Percentiles rank a stretch among this genome's conserved stretches.
Conservation (phyloP, 176 grass and related monocot genomes). For the Avena insularis region DNA sequence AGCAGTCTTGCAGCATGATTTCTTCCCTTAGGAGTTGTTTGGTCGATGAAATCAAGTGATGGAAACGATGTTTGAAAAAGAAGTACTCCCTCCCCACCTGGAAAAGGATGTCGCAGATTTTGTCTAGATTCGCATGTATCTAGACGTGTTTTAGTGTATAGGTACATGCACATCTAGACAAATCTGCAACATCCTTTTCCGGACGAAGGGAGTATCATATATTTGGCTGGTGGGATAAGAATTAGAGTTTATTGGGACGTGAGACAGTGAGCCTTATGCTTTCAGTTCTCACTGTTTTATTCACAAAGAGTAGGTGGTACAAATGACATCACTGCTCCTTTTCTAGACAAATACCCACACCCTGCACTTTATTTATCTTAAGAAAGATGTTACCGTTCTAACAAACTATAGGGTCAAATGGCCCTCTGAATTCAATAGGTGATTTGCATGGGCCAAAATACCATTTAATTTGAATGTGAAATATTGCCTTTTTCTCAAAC, state of each 20-base stretch:
- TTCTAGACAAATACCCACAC: slow-evolving; percentile 18
- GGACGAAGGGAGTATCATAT: neutral
- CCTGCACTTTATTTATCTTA: neutral
- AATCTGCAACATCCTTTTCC: no score
- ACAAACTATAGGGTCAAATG: neutral
- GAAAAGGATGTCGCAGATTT: no score
- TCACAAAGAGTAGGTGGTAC: neutral
- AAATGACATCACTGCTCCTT: neutral
- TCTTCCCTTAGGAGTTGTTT: neutral
- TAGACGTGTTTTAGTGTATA: no score
- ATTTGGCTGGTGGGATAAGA: neutral
- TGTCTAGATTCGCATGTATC: no score
- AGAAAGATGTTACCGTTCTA: neutral
- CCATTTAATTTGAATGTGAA: neutral
- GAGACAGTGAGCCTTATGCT: neutral
- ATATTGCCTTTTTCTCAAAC: neutral
- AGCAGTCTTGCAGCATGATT: neutral
- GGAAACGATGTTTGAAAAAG: neutral
- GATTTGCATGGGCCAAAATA: neutral
- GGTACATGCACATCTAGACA: no score
- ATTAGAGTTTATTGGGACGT: neutral
- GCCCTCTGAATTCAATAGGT: slow-evolving; percentile 5
- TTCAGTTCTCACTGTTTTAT: slow-evolving; percentile 6
- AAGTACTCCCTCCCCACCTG: no score
- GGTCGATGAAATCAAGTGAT: neutral